Conservation (phyloP, 441 rosid genomes). For the Geranium incanum region DNA sequence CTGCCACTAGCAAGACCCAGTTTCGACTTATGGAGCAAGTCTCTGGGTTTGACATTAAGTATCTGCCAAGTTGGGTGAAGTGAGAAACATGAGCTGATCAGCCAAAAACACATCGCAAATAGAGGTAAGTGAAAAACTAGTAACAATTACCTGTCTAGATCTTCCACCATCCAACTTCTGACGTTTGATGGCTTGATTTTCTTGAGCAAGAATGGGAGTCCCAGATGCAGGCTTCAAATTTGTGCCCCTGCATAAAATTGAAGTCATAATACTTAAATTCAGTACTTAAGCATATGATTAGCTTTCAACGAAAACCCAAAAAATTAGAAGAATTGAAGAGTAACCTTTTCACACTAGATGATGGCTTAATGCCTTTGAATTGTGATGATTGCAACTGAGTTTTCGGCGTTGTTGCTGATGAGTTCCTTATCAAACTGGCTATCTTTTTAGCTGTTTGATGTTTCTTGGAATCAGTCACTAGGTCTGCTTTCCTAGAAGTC, state of each 20-base stretch:
- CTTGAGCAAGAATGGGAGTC: constrained; percentile 55
- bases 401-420: constrained; percentile 48
- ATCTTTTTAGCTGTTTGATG: constrained; percentile 54
- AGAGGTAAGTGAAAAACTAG: not conserved
- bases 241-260: constrained; percentile 30
- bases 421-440: constrained; percentile 47
- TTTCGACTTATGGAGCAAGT: constrained; percentile 75
- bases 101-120: not conserved
- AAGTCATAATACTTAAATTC: not conserved
- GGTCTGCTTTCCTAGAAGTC: constrained; percentile 1
- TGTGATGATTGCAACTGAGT: constrained; percentile 46
- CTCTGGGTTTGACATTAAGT: constrained; percentile 59
- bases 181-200: constrained; percentile 85
- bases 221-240: constrained; percentile 28
- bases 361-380: constrained; percentile 35
- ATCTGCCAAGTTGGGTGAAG: constrained; percentile 40
- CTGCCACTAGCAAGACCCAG: constrained; percentile 42
- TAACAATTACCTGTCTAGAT: constrained; percentile 63
- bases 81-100: constrained; percentile 3
- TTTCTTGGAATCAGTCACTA: constrained; percentile 44
- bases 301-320: not conserved
- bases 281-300: constrained; percentile 9
- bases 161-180: constrained; percentile 92
- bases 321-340: constrained; percentile 11
- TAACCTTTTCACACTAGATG: constrained; percentile 38